Conservation (phyloP, 2,329 filamentous ascomycete species). For the Neurospora sp. region DNA sequence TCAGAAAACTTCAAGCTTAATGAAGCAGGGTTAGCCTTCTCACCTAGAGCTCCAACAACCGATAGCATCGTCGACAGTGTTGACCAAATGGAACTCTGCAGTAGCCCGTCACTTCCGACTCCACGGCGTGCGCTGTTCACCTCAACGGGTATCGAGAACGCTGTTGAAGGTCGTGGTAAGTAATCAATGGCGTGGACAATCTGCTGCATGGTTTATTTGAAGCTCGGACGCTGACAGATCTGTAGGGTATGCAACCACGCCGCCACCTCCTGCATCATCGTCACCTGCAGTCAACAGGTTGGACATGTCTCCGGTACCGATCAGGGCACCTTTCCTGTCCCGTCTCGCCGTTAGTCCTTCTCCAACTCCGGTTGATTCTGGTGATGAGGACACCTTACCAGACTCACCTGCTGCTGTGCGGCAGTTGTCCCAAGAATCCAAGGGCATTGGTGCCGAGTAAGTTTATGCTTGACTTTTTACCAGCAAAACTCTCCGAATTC, state of each 20-base stretch:
- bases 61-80: not conserved
- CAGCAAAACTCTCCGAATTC: conserved; percentile 3
- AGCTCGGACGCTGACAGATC: conserved; percentile 11
- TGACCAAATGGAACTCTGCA: conserved; percentile 11
- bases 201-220: conserved; percentile 1
- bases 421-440: conserved; percentile 38
- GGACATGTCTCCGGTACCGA: conserved; percentile 88
- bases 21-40: conserved; percentile 58
- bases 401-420: conserved; percentile 45
- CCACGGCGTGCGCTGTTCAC: conserved; percentile 80
- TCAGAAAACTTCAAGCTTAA: conserved; percentile 94
- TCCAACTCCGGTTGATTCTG: conserved; percentile 52
- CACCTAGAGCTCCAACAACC: conserved; percentile 5
- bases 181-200: conserved; percentile 1
- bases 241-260: conserved; percentile 68
- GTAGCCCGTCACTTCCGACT: conserved; percentile 71
- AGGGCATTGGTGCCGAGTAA: conserved; percentile 42
- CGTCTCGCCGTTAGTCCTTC: conserved; percentile 57
- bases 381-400: conserved; percentile 39
- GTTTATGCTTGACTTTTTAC: conserved; percentile 18
- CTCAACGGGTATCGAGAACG: conserved; percentile 54
- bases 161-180: conserved; percentile 50
- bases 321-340: conserved; percentile 63
- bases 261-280: conserved; percentile 66
- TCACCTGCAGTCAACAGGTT: conserved; percentile 76